phyloP scores from a whole-genome alignment of 2,329 filamentous ascomycete genomes.

The Sclerotinia trifoliorum region DNA sequence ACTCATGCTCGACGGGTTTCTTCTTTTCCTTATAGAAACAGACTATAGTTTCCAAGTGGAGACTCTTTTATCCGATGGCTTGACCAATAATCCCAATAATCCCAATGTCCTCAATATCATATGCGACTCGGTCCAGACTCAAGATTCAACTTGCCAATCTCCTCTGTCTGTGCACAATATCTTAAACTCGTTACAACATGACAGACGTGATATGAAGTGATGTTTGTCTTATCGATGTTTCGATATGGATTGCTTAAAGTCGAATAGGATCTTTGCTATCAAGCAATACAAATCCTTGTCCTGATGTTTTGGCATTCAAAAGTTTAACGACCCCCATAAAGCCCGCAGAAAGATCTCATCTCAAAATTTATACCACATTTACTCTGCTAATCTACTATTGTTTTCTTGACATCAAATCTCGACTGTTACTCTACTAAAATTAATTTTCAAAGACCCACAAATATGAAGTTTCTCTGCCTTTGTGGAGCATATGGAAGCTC shows the following conservation, averaged over 20 bases:
- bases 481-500: constrained; percentile 59
- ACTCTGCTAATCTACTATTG: not conserved
- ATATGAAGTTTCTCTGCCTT: constrained; percentile 57
- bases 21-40: not conserved
- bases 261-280: not conserved
- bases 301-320: not conserved
- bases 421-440: not conserved
- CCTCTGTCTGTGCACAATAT: constrained; percentile 11
- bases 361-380: not conserved
- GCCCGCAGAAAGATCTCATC: not conserved
- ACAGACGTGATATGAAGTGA: constrained; percentile 10
- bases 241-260: not conserved
- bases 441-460: not conserved
- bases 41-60: not conserved
- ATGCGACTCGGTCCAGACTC: not conserved
- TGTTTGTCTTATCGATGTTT: constrained; percentile 18
- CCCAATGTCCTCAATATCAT: not conserved
- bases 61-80: not conserved
- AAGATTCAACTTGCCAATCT: not conserved
- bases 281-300: not conserved
- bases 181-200: constrained; percentile 11
- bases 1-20: not conserved
- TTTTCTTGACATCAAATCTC: not conserved
- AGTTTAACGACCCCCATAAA: constrained; percentile 7
- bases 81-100: not conserved